These are phyloP conservation scores for Ascochyta fabae DNA, from an alignment of 2,329 filamentous ascomycete genomes.

Conservation along the genomic window DNA sequence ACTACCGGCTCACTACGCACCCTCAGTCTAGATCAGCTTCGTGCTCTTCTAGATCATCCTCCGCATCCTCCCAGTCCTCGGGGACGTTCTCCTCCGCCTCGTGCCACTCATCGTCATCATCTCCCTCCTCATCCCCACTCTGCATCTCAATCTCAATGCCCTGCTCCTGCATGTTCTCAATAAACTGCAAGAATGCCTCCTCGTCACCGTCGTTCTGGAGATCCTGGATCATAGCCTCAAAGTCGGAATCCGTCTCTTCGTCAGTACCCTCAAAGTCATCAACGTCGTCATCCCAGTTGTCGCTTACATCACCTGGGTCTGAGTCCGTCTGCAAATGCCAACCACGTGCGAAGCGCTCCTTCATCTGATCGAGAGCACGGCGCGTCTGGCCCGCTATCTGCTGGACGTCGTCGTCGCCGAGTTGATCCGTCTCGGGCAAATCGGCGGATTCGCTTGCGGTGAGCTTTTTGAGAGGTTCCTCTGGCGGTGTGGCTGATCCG, in stretches of 20 bases:
- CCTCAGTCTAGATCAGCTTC: neutral
- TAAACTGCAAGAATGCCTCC: conserved; percentile 4
- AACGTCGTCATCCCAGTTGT: neutral
- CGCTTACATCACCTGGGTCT: neutral
- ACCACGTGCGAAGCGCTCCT: conserved; percentile 15
- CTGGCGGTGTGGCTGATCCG: neutral
- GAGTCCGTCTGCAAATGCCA: neutral
- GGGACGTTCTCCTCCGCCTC: neutral
- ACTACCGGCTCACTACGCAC: neutral
- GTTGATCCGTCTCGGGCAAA: conserved; percentile 34
- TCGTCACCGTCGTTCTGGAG: conserved; percentile 15
- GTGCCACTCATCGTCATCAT: conserved; percentile 2
- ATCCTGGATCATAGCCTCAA: conserved; percentile 11
- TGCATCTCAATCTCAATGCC: conserved; percentile 3
- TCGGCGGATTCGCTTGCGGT: neutral
- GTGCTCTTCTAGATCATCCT: conserved; percentile 4
- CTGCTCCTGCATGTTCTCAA: conserved; percentile 13
- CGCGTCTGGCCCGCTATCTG: conserved; percentile 19
- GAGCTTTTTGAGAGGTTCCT: neutral
- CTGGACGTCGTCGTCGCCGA: conserved; percentile 24
- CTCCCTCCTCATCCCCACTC: conserved; percentile 1
- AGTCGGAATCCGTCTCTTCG: conserved; percentile 9
- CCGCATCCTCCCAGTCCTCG: conserved; percentile 10
- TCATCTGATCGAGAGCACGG: conserved; percentile 17
- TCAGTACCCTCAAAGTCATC: conserved; percentile 5